Base-by-base conservation (phyloP, 306 rosid genomes). In the Malus sylvestris region DNA sequence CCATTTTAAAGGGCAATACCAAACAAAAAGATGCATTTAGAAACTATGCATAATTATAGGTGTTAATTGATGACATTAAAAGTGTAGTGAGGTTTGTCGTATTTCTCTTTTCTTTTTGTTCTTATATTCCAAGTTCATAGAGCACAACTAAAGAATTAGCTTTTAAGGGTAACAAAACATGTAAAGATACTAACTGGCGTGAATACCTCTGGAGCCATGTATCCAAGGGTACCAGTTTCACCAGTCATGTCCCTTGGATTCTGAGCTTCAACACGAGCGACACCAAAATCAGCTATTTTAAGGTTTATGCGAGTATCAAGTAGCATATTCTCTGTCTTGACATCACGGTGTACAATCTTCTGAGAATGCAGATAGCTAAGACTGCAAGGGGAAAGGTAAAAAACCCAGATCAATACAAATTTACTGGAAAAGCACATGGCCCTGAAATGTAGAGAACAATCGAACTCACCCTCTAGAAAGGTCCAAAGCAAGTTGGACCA, bases 191-290 rank as follows among this genome's bases (percentile, higher is more conserved):
- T 40, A 23, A 29, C 42, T 57, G 33, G 14, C 16, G 67, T 66
- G 25, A 33, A 55, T 87, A 90, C 95, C 95, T 88, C 95, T 22
- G 95, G 95, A 13, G 95, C 95, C 95, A 90, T 90, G 79, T 90
- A 90, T 68, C 95, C 95, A 62, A 90, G 90, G 76, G 95, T 90
- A 55, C 92, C 95, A n/a, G 95, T 90, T 88, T 88, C 95, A 27
- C 95, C 95, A 44, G 95, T 90, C 95, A 90, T 90, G 65, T 90
- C 95, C 62, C 89, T 86, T 0, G 95, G 92, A 86, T 90, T 90
- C 14, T 82, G 90, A 73, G 95, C 95, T 81, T 90, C 95, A 55
- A 90, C 92, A 20, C 95, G 95, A 40, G 95, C 95, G 59, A 90
- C 95, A 9, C 95, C 95, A 59, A 90, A 90, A 84, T 90, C 95